phyloP scores from a whole-genome alignment of 108 stramenopile genomes.

The Cyclotella distinguenda region DNA sequence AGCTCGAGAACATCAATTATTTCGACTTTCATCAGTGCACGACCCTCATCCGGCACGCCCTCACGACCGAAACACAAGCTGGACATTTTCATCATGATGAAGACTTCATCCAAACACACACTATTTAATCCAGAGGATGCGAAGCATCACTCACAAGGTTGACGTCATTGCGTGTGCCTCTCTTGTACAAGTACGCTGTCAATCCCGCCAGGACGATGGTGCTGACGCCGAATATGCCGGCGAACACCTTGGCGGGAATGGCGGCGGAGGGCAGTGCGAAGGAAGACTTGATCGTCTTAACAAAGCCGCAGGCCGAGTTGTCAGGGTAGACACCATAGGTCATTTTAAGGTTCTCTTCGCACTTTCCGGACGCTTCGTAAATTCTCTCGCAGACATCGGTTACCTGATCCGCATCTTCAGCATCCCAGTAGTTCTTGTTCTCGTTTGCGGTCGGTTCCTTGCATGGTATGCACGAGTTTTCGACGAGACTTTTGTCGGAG shows the following conservation, averaged over 20 bases:
- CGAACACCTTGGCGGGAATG: conserved; percentile 39
- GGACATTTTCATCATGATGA: not conserved
- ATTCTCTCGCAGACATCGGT: conserved; percentile 67
- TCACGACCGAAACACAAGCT: not conserved
- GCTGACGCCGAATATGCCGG: conserved; percentile 36
- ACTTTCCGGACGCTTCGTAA: conserved; percentile 78
- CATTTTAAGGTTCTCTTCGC: conserved; percentile 64
- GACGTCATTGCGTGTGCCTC: conserved; percentile 24
- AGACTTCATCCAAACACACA: not conserved
- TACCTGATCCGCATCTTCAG: conserved; percentile 40
- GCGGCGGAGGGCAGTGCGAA: not conserved
- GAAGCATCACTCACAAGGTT: conserved; percentile 10
- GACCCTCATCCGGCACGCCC: not conserved
- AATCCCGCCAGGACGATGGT: conserved; percentile 27
- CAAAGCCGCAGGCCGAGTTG: conserved; percentile 51
- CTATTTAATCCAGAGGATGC: conserved; percentile 6
- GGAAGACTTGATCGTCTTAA: conserved; percentile 16
- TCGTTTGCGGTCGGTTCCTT: conserved; percentile 50
- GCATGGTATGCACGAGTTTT: conserved; percentile 66
- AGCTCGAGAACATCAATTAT: too few species aligned
- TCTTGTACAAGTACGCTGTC: conserved; percentile 22
- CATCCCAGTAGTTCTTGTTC: conserved; percentile 36
- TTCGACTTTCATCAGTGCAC: too few species aligned
- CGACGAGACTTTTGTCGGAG: conserved; percentile 32
- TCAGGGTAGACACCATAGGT: conserved; percentile 48